Evolutionary conservation across 2,329 filamentous ascomycete genomes (phyloP).

Genomic region (Penicillium freii): DNA sequence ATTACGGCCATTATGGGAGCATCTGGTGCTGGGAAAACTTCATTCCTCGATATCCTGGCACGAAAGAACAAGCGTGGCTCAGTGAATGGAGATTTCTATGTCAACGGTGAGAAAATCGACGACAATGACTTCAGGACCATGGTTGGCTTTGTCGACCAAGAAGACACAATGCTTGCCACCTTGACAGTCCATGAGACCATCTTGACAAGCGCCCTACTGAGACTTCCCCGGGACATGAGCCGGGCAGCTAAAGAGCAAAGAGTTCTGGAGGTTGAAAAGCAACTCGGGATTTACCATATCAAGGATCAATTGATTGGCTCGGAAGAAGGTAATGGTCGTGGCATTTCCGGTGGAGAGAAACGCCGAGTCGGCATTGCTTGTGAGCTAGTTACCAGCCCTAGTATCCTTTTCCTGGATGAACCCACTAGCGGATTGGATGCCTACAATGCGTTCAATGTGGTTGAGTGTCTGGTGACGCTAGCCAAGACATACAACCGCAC

Average conservation of each 20-base stretch:
- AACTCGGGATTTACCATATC: slow-evolving; percentile 92
- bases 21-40: slow-evolving; percentile 95
- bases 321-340: slow-evolving; percentile 88
- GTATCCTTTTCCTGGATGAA: slow-evolving; percentile 94
- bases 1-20: slow-evolving; percentile 97
- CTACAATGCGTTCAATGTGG: slow-evolving; percentile 96
- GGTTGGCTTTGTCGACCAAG: slow-evolving; percentile 95
- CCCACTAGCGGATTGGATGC: slow-evolving; percentile 95
- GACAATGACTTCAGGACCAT: slow-evolving; percentile 86
- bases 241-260: slow-evolving; percentile 82
- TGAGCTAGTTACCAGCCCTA: slow-evolving; percentile 94
- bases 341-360: slow-evolving; percentile 96
- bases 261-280: slow-evolving; percentile 89
- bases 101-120: slow-evolving; percentile 87
- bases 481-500: slow-evolving; percentile 97
- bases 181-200: slow-evolving; percentile 98
- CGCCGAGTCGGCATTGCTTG: slow-evolving; percentile 94
- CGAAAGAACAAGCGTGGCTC: slow-evolving; percentile 92
- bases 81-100: slow-evolving; percentile 76
- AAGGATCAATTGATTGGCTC: slow-evolving; percentile 94
- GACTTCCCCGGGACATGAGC: slow-evolving; percentile 91
- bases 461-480: slow-evolving; percentile 90
- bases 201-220: slow-evolving; percentile 83
- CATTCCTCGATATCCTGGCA: slow-evolving; percentile 91
- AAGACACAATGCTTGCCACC: slow-evolving; percentile 94